Evolutionary conservation across 1,284 basidiomycete species (phyloP).

Genomic region (Rhodotorula sp.): DNA sequence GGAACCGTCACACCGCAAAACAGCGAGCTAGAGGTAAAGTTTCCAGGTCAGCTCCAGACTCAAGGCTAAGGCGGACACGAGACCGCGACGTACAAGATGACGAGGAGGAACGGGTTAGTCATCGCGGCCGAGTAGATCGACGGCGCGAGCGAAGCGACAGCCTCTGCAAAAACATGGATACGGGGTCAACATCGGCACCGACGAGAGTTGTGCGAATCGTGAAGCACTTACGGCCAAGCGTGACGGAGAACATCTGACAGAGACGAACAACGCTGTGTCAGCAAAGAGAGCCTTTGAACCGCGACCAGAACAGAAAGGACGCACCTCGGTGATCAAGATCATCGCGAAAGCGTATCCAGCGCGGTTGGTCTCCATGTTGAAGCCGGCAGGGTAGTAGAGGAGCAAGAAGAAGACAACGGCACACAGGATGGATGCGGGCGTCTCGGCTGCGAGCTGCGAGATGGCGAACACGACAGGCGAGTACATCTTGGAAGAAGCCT

Average conservation of each 20-base stretch:
- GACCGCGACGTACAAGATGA: constrained; percentile 4
- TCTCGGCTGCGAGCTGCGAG: constrained; percentile 70
- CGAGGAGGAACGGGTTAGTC: constrained; percentile 69
- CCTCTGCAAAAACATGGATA: constrained; percentile 41
- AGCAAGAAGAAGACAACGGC: constrained; percentile 70
- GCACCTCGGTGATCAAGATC: constrained; percentile 63
- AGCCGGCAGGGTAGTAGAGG: constrained; percentile 60
- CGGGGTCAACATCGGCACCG: not conserved
- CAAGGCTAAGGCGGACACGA: no score
- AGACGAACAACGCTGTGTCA: not conserved
- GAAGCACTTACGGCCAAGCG: constrained; percentile 44
- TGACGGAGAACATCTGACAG: constrained; percentile 1
- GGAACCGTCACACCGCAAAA: constrained; percentile 44
- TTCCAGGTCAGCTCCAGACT: no score
- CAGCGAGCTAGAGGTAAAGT: constrained; percentile 11
- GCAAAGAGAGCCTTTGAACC: not conserved
- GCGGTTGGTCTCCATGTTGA: constrained; percentile 49
- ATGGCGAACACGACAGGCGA: constrained; percentile 77
- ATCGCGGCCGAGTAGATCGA: constrained; percentile 66
- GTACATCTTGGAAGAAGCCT: constrained; percentile 59
- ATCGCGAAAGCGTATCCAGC: constrained; percentile 74
- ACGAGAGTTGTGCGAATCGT: constrained; percentile 60
- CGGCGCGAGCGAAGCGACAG: constrained; percentile 70
- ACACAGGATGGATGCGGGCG: constrained; percentile 69
- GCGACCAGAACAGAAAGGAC: not conserved